These are phyloP conservation scores for Rosa lucieae DNA, from an alignment of 306 rosid species.

Conservation along the genomic window DNA sequence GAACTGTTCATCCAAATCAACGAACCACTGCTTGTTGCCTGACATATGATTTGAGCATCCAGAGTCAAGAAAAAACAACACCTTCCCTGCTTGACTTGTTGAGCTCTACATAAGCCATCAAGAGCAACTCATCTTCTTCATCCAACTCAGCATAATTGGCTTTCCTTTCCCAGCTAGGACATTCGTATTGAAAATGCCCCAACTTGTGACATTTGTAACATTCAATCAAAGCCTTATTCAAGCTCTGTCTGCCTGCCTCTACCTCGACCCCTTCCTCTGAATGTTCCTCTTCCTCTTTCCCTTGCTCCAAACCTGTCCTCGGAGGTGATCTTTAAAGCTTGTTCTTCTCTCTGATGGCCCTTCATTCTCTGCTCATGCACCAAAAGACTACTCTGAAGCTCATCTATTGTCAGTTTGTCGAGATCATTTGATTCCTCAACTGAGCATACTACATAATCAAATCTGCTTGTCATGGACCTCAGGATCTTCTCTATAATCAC, in stretches of 20 bases:
- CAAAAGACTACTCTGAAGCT: not conserved
- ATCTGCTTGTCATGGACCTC: no score
- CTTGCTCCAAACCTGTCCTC: not conserved
- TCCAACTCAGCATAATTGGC: not conserved
- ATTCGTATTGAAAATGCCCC: not conserved
- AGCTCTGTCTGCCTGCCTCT: not conserved
- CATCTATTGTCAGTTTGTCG: not conserved
- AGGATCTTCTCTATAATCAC: no score
- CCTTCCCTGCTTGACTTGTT: not conserved
- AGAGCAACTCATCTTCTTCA: not conserved
- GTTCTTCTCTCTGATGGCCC: not conserved
- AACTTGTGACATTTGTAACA: not conserved
- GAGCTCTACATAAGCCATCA: constrained; percentile 7
- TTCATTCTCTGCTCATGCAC: not conserved
- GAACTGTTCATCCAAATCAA: not conserved
- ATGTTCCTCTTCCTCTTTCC: no score
- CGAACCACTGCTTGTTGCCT: not conserved
- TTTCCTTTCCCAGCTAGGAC: not conserved
- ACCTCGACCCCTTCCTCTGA: not conserved
- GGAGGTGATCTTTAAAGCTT: not conserved
- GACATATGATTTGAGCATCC: not conserved
- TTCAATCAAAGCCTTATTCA: not conserved
- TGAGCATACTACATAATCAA: no score
- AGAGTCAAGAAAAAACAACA: not conserved
- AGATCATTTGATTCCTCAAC: not conserved